phyloP scores from a whole-genome alignment of 1,284 basidiomycete species.

The Trichosporon asahii region DNA sequence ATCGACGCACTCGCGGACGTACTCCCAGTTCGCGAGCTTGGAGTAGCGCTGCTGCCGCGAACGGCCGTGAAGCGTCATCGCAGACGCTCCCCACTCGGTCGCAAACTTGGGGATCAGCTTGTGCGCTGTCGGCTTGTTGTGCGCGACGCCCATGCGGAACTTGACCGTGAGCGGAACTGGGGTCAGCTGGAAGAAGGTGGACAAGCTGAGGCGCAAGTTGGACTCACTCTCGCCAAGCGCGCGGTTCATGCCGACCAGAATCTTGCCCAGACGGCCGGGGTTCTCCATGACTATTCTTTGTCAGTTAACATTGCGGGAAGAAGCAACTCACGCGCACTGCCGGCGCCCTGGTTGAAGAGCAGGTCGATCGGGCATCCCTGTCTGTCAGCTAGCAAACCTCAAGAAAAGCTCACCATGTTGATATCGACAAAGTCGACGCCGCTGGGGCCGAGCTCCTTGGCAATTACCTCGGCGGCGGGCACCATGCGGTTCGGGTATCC shows the following conservation, averaged over 20 bases:
- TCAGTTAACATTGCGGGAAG: too few relatives aligned
- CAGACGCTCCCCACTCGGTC: constrained; percentile 72
- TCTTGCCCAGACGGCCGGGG: constrained; percentile 76
- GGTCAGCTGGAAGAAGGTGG: too few relatives aligned
- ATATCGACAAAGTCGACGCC: constrained; percentile 87
- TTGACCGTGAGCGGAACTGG: constrained; percentile 87
- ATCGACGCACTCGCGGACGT: constrained; percentile 80
- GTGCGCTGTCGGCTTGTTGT: constrained; percentile 79
- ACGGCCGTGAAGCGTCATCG: constrained; percentile 89
- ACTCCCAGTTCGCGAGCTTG: constrained; percentile 79
- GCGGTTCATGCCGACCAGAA: constrained; percentile 84
- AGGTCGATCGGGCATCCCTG: constrained; percentile 97
- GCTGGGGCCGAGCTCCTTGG: constrained; percentile 59
- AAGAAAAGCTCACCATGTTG: constrained; percentile 56
- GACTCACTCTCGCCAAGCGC: constrained; percentile 71
- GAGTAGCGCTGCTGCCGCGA: constrained; percentile 87
- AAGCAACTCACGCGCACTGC: constrained; percentile 68
- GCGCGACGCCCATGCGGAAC: constrained; percentile 85
- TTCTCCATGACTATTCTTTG: constrained; percentile 69
- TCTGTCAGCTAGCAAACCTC: background rate
- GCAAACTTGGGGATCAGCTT: constrained; percentile 84
- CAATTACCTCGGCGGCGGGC: constrained; percentile 78
- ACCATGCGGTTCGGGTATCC: constrained; percentile 55
- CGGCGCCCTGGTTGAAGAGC: constrained; percentile 86
- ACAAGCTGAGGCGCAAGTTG: background rate